Evolutionary conservation across 2,329 filamentous ascomycete genomes (phyloP).

Genomic region (Cytospora mali): DNA sequence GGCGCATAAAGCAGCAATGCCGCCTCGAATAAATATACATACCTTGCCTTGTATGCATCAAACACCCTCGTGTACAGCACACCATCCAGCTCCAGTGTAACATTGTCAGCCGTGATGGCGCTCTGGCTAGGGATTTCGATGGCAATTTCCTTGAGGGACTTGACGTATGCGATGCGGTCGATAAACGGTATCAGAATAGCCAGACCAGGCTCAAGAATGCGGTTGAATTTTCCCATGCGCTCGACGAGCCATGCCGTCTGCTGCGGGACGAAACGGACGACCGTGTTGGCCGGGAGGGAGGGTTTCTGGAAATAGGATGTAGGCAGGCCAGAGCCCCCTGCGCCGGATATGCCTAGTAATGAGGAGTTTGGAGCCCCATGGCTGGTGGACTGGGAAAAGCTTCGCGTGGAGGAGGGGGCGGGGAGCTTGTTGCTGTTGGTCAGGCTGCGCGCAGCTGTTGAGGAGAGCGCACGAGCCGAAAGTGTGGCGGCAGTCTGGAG

Average conservation of each 20-base stretch:
- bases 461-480: slow-evolving; percentile 18
- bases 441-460: slow-evolving; percentile 17
- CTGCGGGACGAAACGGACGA: slow-evolving; percentile 97
- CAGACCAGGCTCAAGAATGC: slow-evolving; percentile 89
- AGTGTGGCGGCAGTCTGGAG: slow-evolving; percentile 15
- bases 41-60: slow-evolving; percentile 97
- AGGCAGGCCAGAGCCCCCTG: slow-evolving; percentile 47
- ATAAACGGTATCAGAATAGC: slow-evolving; percentile 87
- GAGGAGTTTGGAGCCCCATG: slow-evolving; percentile 31
- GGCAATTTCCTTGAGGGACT: slow-evolving; percentile 92
- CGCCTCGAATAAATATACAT: slow-evolving; percentile 34
- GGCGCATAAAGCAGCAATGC: background rate
- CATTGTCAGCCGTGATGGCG: slow-evolving; percentile 97
- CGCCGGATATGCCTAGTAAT: slow-evolving; percentile 35
- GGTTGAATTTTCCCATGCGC: slow-evolving; percentile 97
- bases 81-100: slow-evolving; percentile 93
- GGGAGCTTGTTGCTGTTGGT: slow-evolving; percentile 11
- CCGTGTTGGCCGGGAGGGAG: slow-evolving; percentile 84
- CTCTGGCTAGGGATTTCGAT: slow-evolving; percentile 98
- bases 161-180: slow-evolving; percentile 96
- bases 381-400: slow-evolving; percentile 24
- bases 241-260: slow-evolving; percentile 99
- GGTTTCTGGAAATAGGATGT: slow-evolving; percentile 80
- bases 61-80: slow-evolving; percentile 95
- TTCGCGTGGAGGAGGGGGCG: slow-evolving; percentile 13